These are phyloP conservation scores for Colletotrichum sp. DNA, from an alignment of 2,329 filamentous ascomycete genomes.

Conservation along the genomic window DNA sequence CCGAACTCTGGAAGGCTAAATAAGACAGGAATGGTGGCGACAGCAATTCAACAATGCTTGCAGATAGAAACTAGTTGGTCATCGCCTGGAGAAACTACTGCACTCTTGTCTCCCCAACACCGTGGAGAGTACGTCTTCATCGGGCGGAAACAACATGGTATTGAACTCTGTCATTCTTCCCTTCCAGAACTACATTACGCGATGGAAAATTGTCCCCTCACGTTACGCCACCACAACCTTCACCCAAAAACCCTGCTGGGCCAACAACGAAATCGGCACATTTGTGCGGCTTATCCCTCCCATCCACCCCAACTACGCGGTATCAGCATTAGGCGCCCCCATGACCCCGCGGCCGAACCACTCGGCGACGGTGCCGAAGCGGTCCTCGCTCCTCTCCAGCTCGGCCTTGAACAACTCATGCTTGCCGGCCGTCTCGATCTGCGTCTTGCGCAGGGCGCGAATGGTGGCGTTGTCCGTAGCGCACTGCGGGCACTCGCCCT, in stretches of 20 bases:
- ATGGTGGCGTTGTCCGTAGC: slow-evolving; percentile 86
- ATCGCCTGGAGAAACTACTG: not conserved
- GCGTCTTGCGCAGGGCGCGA: slow-evolving; percentile 81
- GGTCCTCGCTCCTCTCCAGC: slow-evolving; percentile 76
- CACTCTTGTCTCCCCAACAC: not conserved
- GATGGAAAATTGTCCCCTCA: not conserved
- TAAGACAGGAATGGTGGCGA: not conserved
- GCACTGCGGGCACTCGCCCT: slow-evolving; percentile 83
- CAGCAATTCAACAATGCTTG: not conserved
- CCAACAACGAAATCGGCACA: not conserved
- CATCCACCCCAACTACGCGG: not conserved
- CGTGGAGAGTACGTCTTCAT: not conserved
- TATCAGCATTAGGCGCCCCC: slow-evolving; percentile 51
- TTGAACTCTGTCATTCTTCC: not conserved
- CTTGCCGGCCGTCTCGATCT: slow-evolving; percentile 83
- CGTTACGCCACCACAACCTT: not conserved
- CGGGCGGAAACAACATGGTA: not conserved
- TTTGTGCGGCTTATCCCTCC: not conserved
- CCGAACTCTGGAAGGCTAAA: not conserved
- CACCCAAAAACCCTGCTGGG: not conserved
- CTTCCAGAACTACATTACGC: not conserved
- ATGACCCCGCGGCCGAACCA: slow-evolving; percentile 97
- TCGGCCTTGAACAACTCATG: slow-evolving; percentile 90
- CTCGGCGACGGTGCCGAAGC: slow-evolving; percentile 89
- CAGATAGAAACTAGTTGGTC: not conserved